These are phyloP conservation scores for Alnus rubra DNA, from an alignment of 306 rosid genomes.

Conservation along the genomic window DNA sequence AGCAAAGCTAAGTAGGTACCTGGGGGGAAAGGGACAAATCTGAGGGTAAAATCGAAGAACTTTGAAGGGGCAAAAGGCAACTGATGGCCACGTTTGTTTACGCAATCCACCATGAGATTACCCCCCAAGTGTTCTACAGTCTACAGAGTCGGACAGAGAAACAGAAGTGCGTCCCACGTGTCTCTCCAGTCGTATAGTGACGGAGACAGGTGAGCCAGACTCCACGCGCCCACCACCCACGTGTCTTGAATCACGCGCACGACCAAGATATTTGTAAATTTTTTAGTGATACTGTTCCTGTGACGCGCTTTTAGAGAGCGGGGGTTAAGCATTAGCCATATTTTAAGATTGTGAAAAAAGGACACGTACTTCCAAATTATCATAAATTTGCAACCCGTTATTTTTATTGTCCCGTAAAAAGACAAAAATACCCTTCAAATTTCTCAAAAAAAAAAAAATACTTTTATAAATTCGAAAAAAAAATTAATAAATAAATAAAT, in stretches of 20 bases:
- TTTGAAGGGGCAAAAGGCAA: background rate
- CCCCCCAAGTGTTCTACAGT: background rate
- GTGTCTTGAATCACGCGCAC: conserved; percentile 1
- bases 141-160: background rate
- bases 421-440: no score
- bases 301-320: background rate
- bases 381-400: no score
- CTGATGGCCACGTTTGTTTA: background rate
- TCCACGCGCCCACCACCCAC: conserved; percentile 27
- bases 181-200: background rate
- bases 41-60: conserved; percentile 40
- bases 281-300: background rate
- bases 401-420: no score
- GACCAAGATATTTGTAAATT: background rate
- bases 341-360: no score
- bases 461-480: no score
- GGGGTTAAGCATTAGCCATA: background rate
- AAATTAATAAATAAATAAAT: no score
- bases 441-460: no score
- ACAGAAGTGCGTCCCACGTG: conserved; percentile 33
- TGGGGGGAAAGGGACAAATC: conserved; percentile 48
- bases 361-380: no score
- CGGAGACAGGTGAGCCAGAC: conserved; percentile 12
- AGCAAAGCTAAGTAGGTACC: conserved; percentile 44
- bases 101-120: background rate